phyloP scores from a whole-genome alignment of 169 alveolate species.

The Babesia ovata region DNA sequence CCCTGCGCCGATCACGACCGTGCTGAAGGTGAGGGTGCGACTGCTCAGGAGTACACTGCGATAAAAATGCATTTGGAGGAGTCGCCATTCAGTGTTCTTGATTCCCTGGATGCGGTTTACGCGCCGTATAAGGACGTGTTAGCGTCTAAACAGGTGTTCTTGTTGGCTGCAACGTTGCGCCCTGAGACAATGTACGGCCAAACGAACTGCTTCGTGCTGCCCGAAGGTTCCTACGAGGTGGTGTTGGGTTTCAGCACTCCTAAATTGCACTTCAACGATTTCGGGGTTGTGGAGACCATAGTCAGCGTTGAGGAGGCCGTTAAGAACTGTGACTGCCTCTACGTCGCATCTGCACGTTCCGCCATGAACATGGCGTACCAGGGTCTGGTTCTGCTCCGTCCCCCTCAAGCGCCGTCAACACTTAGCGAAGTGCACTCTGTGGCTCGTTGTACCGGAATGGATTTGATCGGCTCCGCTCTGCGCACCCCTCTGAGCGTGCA shows the following conservation, averaged over 20 bases:
- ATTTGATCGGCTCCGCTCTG: constrained; percentile 91
- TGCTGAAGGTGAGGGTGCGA: constrained; percentile 83
- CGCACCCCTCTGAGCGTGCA: constrained; percentile 91
- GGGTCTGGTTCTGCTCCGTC: constrained; percentile 43
- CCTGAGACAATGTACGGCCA: constrained; percentile 99
- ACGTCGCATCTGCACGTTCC: constrained; percentile 71
- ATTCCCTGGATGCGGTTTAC: constrained; percentile 4
- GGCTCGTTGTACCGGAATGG: constrained; percentile 82
- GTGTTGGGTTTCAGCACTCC: constrained; percentile 78
- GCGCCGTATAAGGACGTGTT: constrained; percentile 40
- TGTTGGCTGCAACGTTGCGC: constrained; percentile 97
- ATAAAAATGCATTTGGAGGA: constrained; percentile 83
- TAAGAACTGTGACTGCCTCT: constrained; percentile 64
- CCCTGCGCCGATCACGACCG: constrained; percentile 99
- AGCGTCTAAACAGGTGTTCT: constrained; percentile 77
- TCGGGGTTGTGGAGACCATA: constrained; percentile 72
- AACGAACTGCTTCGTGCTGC: constrained; percentile 96
- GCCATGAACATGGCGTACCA: constrained; percentile 93
- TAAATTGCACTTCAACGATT: constrained; percentile 65
- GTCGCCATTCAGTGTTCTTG: constrained; percentile 5
- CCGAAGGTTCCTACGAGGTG: constrained; percentile 90
- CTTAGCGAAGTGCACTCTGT: constrained; percentile 56
- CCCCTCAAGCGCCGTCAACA: constrained; percentile 5
- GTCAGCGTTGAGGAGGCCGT: constrained; percentile 64
- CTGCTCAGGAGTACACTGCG: constrained; percentile 96